Evolutionary conservation across 345 rosid genomes (phyloP).

Genomic region (Draba incana): DNA sequence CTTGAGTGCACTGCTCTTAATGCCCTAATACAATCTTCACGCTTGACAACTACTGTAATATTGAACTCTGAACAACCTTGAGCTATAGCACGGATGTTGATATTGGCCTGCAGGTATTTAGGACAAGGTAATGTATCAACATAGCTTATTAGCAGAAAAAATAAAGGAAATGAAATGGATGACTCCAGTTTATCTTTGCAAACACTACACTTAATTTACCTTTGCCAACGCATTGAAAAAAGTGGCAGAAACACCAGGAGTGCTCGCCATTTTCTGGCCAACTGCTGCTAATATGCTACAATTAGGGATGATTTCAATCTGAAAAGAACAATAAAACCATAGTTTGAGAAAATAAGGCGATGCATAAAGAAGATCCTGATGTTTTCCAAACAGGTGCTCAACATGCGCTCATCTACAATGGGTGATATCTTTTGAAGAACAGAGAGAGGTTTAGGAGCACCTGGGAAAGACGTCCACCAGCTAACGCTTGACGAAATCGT

Average conservation of each 20-base stretch:
- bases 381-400: neutral
- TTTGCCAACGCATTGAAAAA: slow-evolving; percentile 92
- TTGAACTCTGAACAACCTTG: slow-evolving; percentile 99
- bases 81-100: slow-evolving; percentile 92
- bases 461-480: slow-evolving; percentile 97
- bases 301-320: slow-evolving; percentile 81
- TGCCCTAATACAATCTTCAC: slow-evolving; percentile 93
- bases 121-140: slow-evolving; percentile 18
- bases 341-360: slow-evolving; percentile 32
- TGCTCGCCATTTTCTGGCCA: slow-evolving; percentile 99
- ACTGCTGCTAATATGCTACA: slow-evolving; percentile 97
- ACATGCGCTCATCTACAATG: slow-evolving; percentile 3
- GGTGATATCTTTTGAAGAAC: slow-evolving; percentile 8
- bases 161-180: neutral
- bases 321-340: slow-evolving; percentile 30
- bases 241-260: slow-evolving; percentile 91
- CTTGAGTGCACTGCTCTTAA: slow-evolving; percentile 94
- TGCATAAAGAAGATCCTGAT: slow-evolving; percentile 3
- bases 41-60: slow-evolving; percentile 79
- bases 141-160: slow-evolving; percentile 23
- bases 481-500: slow-evolving; percentile 79
- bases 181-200: neutral
- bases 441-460: slow-evolving; percentile 42
- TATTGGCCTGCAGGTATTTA: slow-evolving; percentile 70
- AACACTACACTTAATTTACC: slow-evolving; percentile 50